Conservation (phyloP, 2,329 filamentous ascomycete species). For the Penicillium corylophilum region DNA sequence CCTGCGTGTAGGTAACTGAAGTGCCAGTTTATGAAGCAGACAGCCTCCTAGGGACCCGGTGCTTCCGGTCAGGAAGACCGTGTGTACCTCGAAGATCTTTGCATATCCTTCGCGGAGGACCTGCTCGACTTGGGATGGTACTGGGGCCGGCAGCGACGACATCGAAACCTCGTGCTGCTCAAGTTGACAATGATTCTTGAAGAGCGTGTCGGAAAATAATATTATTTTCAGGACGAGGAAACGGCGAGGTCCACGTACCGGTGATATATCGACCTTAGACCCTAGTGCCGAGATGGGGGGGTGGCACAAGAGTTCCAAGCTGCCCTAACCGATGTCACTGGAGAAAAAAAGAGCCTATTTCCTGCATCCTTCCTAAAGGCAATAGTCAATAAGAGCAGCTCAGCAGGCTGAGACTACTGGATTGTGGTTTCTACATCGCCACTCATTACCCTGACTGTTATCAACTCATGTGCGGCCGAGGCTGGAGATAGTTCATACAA, state of each 20-base stretch:
- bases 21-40: slow-evolving; percentile 34
- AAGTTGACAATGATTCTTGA: neutral
- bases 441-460: too few species aligned
- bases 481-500: too few species aligned
- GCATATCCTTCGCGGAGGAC: slow-evolving; percentile 27
- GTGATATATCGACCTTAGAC: neutral
- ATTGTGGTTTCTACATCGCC: too few species aligned
- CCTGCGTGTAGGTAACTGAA: slow-evolving; percentile 33
- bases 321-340: neutral
- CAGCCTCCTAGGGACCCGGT: slow-evolving; percentile 35
- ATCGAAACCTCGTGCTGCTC: slow-evolving; percentile 7
- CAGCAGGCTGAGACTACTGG: neutral
- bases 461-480: too few species aligned
- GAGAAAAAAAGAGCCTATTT: neutral
- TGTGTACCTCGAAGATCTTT: slow-evolving; percentile 26
- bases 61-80: slow-evolving; percentile 31
- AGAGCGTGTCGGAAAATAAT: neutral
- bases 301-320: neutral
- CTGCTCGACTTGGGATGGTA: slow-evolving; percentile 14
- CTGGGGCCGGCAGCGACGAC: slow-evolving; percentile 5
- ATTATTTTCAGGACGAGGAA: neutral
- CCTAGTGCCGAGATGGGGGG: neutral
- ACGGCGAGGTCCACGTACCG: neutral
- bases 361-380: too few species aligned
- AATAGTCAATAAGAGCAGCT: neutral